A percentile compares a stretch with the other conserved stretches of the same genome.
Evolutionary conservation across 1,284 basidiomycete species (phyloP).

Genomic region (Malassezia vespertilionis): DNA sequence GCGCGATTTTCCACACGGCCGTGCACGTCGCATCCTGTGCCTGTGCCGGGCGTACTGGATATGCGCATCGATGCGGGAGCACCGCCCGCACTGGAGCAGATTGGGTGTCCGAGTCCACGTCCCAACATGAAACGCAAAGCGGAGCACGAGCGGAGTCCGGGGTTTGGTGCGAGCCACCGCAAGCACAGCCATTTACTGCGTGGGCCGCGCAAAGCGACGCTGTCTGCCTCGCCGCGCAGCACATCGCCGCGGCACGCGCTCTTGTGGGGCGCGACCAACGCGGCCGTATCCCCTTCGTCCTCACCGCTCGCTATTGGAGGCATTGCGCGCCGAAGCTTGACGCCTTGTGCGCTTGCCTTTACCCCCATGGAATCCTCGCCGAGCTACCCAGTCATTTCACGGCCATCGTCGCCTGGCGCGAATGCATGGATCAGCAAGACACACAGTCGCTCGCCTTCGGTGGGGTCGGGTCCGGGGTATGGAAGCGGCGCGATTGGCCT

Average conservation of each 20-base stretch:
- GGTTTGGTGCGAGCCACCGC: not conserved
- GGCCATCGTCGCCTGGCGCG: slow-evolving; percentile 1
- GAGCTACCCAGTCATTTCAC: not conserved
- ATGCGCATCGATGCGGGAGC: not conserved
- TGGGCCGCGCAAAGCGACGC: not conserved
- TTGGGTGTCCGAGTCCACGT: not conserved
- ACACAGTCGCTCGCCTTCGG: slow-evolving; percentile 1
- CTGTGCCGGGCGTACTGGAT: slow-evolving; percentile 3
- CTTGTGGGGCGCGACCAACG: not conserved
- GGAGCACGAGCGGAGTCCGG: not conserved
- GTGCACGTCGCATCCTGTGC: not conserved
- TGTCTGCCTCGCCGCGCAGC: slow-evolving; percentile 5
- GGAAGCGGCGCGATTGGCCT: slow-evolving; percentile 16
- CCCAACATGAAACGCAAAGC: slow-evolving; percentile 14
- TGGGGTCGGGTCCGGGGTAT: slow-evolving; percentile 17
- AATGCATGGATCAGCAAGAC: not conserved
- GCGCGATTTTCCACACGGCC: not conserved
- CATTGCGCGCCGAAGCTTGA: not conserved
- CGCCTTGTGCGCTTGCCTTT: not conserved
- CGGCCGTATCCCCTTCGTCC: slow-evolving; percentile 12
- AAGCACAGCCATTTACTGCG: not conserved
- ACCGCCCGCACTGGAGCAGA: not conserved
- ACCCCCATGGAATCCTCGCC: not conserved
- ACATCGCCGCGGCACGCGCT: slow-evolving; percentile 11
- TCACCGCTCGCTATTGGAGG: slow-evolving; percentile 13